Conservation (phyloP, 2,329 filamentous ascomycete genomes). For the Penicillium decumbens region DNA sequence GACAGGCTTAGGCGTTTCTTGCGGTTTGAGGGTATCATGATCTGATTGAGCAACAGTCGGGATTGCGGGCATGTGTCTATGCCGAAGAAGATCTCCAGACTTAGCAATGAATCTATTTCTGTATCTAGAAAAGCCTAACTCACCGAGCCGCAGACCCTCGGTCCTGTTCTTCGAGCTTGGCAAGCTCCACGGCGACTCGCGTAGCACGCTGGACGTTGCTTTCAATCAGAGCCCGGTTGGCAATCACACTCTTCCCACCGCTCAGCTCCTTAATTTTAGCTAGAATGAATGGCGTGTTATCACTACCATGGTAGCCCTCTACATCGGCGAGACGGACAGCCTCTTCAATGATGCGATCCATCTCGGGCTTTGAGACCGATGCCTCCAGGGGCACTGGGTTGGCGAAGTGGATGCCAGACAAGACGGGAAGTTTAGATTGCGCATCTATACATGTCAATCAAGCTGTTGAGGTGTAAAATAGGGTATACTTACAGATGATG, state of each 20-base stretch:
- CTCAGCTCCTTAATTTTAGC: conserved; percentile 74
- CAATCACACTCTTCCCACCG: conserved; percentile 62
- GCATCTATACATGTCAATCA: conserved; percentile 50
- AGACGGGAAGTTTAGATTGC: conserved; percentile 66
- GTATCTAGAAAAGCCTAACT: conserved; percentile 29
- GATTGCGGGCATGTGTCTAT: conserved; percentile 38
- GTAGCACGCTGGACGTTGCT: conserved; percentile 63
- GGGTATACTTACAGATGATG: conserved; percentile 63
- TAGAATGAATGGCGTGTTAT: conserved; percentile 81
- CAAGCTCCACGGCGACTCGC: conserved; percentile 59
- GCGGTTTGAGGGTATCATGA: conserved; percentile 20
- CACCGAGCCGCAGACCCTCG: conserved; percentile 33
- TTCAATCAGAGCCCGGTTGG: conserved; percentile 68
- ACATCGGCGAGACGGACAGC: conserved; percentile 62
- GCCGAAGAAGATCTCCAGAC: conserved; percentile 26
- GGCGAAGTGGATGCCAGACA: conserved; percentile 78
- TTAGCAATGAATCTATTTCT: conserved; percentile 31
- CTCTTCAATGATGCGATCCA: conserved; percentile 63
- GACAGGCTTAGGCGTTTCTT: conserved; percentile 9
- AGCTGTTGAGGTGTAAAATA: not conserved
- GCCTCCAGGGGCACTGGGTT: conserved; percentile 74
- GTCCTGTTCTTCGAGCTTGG: conserved; percentile 48
- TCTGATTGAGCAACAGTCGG: conserved; percentile 23
- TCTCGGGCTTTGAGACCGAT: conserved; percentile 66
- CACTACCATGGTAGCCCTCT: conserved; percentile 64